Percentiles rank a stretch among this genome's conserved stretches.
phyloP scores from a whole-genome alignment of 1,284 basidiomycete genomes.

The Marasmius fiardii region DNA sequence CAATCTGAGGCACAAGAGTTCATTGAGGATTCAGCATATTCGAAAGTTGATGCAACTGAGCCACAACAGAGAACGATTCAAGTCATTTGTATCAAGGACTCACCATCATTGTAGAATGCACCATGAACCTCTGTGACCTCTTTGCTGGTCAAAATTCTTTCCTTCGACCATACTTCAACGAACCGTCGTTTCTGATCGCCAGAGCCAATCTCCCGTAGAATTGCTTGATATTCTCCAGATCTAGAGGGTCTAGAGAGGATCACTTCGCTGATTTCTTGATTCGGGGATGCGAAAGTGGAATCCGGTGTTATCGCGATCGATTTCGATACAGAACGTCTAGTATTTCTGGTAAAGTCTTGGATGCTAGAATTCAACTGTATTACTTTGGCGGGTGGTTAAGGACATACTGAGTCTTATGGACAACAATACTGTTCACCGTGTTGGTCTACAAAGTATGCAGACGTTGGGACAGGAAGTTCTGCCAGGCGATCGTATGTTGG shows the following conservation, averaged over 20 bases:
- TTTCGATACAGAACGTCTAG: conserved; percentile 42
- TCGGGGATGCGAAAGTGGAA: conserved; percentile 22
- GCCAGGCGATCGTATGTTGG: conserved; percentile 37
- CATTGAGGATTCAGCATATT: no score
- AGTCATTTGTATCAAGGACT: no score
- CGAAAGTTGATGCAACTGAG: no score
- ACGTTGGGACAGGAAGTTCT: conserved; percentile 37
- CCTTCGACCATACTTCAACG: conserved; percentile 59
- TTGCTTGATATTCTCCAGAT: conserved; percentile 39
- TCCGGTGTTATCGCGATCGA: conserved; percentile 31
- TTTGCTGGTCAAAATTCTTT: conserved; percentile 36
- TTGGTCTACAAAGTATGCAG: conserved; percentile 29
- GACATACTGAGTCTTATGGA: neutral
- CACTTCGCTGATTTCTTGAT: conserved; percentile 41
- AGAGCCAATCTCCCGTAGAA: conserved; percentile 39
- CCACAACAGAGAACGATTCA: no score
- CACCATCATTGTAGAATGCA: conserved; percentile 62
- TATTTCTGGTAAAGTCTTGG: conserved; percentile 46
- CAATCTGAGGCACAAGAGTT: no score
- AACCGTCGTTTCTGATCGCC: conserved; percentile 41
- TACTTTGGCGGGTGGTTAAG: conserved; percentile 23
- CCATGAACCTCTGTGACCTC: conserved; percentile 62
- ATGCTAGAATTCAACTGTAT: conserved; percentile 41
- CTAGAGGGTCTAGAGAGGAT: conserved; percentile 41
- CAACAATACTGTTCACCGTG: conserved; percentile 20